These are phyloP conservation scores for Saturnispora silvae DNA, from an alignment of 805 yeast genomes.

Conservation along the genomic window DNA sequence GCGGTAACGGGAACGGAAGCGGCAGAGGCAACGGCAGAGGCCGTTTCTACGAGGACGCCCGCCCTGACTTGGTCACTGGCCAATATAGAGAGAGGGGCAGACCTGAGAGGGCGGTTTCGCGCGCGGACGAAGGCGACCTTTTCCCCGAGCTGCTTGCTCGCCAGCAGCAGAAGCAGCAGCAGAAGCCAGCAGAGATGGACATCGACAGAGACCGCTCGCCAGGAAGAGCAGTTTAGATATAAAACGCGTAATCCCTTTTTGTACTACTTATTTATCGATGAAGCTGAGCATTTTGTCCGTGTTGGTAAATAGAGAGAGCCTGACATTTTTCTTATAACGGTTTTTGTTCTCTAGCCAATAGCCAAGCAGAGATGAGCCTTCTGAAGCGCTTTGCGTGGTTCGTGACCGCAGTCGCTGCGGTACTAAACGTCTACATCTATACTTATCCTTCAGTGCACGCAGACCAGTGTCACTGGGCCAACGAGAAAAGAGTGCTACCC, in stretches of 20 bases:
- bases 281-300: too few species aligned
- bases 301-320: too few species aligned
- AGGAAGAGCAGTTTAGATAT: too few species aligned
- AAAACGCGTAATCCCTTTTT: too few species aligned
- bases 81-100: conserved; percentile 5
- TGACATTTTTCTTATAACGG: too few species aligned
- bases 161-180: conserved; percentile 11
- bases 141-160: conserved; percentile 24
- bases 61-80: conserved; percentile 8
- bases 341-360: too few species aligned
- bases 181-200: not conserved
- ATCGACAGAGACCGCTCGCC: conserved; percentile 5
- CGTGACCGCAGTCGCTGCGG: conserved; percentile 31
- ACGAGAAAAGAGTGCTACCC: conserved; percentile 17
- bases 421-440: conserved; percentile 55
- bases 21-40: not conserved
- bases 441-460: conserved; percentile 61
- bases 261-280: too few species aligned
- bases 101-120: conserved; percentile 5
- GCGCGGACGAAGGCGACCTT: conserved; percentile 27
- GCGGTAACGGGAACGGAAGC: conserved; percentile 21
- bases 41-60: conserved; percentile 2
- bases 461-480: conserved; percentile 52
- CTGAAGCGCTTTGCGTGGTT: conserved; percentile 14
- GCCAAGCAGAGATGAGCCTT: conserved; percentile 2